Evolutionary conservation across 2,329 filamentous ascomycete genomes (phyloP).

Genomic region (Fusarium staphyleae): DNA sequence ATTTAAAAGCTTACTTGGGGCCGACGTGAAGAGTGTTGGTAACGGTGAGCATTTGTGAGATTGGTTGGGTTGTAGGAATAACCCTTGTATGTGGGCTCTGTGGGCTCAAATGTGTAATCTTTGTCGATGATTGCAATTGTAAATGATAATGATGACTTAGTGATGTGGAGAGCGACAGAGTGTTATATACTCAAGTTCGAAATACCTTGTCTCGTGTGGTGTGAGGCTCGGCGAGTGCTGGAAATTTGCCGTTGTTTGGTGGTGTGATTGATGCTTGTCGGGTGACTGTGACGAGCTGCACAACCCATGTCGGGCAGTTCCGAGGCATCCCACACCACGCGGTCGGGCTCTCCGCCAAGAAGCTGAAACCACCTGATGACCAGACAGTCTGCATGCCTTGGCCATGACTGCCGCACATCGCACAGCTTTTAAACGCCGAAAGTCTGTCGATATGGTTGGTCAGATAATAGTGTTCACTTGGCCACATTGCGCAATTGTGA

Average conservation of each 20-base stretch:
- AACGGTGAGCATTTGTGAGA: conserved; percentile 30
- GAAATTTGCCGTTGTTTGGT: conserved; percentile 35
- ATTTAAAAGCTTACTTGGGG: conserved; percentile 22
- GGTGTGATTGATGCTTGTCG: conserved; percentile 33
- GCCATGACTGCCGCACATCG: neutral
- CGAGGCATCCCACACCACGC: conserved; percentile 18
- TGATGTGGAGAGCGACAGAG: neutral
- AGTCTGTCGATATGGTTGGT: neutral
- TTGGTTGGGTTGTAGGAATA: neutral
- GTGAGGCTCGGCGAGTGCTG: conserved; percentile 11
- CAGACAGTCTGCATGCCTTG: neutral
- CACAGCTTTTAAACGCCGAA: conserved; percentile 17
- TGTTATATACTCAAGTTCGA: conserved; percentile 26
- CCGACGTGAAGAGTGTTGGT: conserved; percentile 8
- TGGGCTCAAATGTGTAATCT: neutral
- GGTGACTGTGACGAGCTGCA: conserved; percentile 15
- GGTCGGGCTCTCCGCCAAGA: no score
- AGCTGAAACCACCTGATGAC: conserved; percentile 24
- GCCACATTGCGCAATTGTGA: conserved; percentile 4
- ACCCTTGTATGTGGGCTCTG: neutral
- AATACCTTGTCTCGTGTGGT: conserved; percentile 2
- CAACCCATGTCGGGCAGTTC: conserved; percentile 27
- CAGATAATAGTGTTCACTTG: neutral
- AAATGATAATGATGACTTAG: conserved; percentile 1
- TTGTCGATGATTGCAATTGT: conserved; percentile 1